These are phyloP conservation scores for Whalleya microplaca DNA, from an alignment of 2,329 filamentous ascomycete species.

Conservation along the genomic window DNA sequence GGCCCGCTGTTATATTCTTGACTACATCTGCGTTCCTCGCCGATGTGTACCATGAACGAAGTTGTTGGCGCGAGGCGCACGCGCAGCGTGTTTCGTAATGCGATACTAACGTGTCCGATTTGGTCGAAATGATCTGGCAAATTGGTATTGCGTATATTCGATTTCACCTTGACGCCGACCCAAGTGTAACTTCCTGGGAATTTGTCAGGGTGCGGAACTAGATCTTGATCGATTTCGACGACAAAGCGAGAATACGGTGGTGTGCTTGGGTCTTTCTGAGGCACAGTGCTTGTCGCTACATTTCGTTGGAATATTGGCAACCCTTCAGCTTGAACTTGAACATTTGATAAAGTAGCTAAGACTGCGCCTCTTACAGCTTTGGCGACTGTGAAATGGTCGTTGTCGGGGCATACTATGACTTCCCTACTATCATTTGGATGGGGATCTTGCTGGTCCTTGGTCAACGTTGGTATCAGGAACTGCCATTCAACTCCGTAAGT, in stretches of 20 bases:
- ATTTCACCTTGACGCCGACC: conserved; percentile 17
- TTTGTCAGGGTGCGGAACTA: background rate
- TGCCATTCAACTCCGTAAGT: conserved; percentile 18
- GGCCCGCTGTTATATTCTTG: background rate
- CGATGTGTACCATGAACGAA: conserved; percentile 13
- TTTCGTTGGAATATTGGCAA: no score
- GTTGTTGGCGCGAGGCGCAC: conserved; percentile 9
- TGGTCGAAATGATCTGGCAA: conserved; percentile 11
- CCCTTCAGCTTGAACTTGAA: background rate
- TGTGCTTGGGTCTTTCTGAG: background rate
- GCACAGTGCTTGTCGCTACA: background rate
- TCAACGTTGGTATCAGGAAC: conserved; percentile 13
- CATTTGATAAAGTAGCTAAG: no score
- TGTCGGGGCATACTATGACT: background rate
- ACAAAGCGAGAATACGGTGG: conserved; percentile 9
- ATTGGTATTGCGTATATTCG: conserved; percentile 9
- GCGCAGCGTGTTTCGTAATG: conserved; percentile 3
- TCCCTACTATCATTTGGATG: background rate
- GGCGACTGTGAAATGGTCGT: no score
- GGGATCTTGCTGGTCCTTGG: background rate
- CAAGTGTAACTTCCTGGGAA: background rate
- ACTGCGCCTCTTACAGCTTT: no score
- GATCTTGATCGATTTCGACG: background rate
- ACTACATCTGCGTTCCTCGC: background rate
- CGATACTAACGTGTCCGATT: background rate